Evolutionary conservation across 192 early-diverging fungal species (phyloP), one percentile per base, ranked within the genome.

Genomic region (Umbelopsis sp.): DNA sequence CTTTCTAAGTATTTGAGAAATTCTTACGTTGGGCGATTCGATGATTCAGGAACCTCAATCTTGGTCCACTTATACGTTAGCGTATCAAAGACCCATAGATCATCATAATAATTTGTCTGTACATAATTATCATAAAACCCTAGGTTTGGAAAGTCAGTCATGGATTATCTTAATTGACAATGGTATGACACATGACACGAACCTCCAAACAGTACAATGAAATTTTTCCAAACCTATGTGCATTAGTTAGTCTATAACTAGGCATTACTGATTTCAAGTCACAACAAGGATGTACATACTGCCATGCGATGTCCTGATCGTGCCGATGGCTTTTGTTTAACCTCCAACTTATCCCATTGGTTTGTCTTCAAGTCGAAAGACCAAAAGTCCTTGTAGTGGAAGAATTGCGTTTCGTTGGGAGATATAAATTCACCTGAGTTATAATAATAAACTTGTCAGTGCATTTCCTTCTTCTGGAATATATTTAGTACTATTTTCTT

Each of bases 351-450:
- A 66, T 90, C 89, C 92, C 92, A 93, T 8, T 71, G 71, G 41
- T 82, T 86, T 21, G 86, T 86, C 44, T 90, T 89, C 62, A 90
- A 75, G 73, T 92, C 89, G 65, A 93, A 77, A 16, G 76, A 78
- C 91, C 92, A 93, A 62, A 91, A 90, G 69, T 93, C 92, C 80
- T 91, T 83, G 74, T 81, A 86, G 20, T 90, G 88, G 59, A 88
- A 91, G 74, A 90, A 91, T 65, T 80, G 84, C 7, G 87, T 87
- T 65, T 90, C 89, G 52, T 87, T 90, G 26, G 86, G 84, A 21
- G 79, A 81, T 0, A 84, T 83, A 74, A 88, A 89, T 73, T 89
- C 88, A 3, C 85, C 84, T 74, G 10, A 20, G 22, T 5, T 52
- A 25, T 49, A 71, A 10, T 17, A 16, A 25, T 9, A 43, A 73